phyloP scores from a whole-genome alignment of 108 stramenopile species.

The Parietichytrium sp. region DNA sequence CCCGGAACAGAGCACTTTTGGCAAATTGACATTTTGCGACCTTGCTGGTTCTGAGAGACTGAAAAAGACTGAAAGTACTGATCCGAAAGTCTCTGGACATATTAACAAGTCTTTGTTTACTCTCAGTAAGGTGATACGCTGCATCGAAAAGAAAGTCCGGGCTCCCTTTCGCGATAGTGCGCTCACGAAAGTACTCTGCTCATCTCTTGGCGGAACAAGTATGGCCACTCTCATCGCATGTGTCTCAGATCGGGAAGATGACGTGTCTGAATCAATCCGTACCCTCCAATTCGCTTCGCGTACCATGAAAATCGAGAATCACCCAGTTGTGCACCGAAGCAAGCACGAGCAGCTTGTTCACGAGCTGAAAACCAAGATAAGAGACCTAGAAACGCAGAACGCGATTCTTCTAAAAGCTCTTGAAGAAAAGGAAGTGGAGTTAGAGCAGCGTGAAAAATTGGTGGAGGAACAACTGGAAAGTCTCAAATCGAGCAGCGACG shows the following conservation, averaged over 20 bases:
- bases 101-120: background rate
- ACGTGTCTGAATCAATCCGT: background rate
- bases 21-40: constrained; percentile 20
- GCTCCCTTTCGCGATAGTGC: constrained; percentile 11
- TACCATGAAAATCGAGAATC: background rate
- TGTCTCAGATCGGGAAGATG: background rate
- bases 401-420: background rate
- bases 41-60: constrained; percentile 14
- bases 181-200: constrained; percentile 1
- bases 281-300: constrained; percentile 17
- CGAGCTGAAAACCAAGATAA: background rate
- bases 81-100: background rate
- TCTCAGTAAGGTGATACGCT: background rate
- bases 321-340: background rate
- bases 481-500: too few species aligned
- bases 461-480: too few species aligned
- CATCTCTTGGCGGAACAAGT: background rate
- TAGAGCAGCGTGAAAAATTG: too few species aligned
- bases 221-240: constrained; percentile 1
- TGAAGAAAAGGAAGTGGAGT: too few species aligned
- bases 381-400: background rate
- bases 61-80: background rate
- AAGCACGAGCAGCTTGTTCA: constrained; percentile 34
- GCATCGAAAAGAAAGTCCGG: background rate
- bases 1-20: background rate